phyloP scores from a whole-genome alignment of 2,329 filamentous ascomycete species.

The Cladophialophora exuberans region DNA sequence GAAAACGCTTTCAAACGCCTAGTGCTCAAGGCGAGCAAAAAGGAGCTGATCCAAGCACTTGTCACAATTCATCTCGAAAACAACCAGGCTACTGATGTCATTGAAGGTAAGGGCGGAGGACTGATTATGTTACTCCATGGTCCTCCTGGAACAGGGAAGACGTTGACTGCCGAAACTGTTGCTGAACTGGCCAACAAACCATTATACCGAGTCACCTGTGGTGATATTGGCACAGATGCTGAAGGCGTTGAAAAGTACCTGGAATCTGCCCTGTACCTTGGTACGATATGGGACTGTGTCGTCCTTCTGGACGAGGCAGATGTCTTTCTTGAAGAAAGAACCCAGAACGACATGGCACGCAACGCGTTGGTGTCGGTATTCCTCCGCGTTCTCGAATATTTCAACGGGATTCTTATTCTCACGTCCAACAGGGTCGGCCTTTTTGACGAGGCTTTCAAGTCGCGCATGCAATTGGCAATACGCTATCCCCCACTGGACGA shows the following conservation, averaged over 20 bases:
- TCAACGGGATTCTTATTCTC: slow-evolving; percentile 50
- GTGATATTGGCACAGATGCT: slow-evolving; percentile 44
- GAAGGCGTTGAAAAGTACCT: slow-evolving; percentile 43
- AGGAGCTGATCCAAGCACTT: slow-evolving; percentile 40
- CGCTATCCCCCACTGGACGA: background rate
- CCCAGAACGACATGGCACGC: slow-evolving; percentile 27
- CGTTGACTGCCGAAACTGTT: slow-evolving; percentile 45
- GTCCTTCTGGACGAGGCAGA: slow-evolving; percentile 38
- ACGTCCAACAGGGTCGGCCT: slow-evolving; percentile 68
- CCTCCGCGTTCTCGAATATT: slow-evolving; percentile 42
- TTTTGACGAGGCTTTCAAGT: slow-evolving; percentile 89
- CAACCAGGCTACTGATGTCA: slow-evolving; percentile 39
- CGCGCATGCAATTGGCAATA: slow-evolving; percentile 62
- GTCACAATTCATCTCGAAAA: slow-evolving; percentile 32
- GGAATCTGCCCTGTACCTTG: slow-evolving; percentile 42
- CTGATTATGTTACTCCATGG: slow-evolving; percentile 44
- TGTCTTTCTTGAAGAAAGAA: slow-evolving; percentile 35
- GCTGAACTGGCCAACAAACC: slow-evolving; percentile 45
- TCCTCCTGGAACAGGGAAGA: slow-evolving; percentile 45
- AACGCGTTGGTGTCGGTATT: slow-evolving; percentile 39
- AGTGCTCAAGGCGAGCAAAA: slow-evolving; percentile 29
- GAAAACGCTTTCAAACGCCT: slow-evolving; percentile 3
- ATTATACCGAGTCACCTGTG: slow-evolving; percentile 46
- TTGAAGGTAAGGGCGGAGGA: slow-evolving; percentile 42
- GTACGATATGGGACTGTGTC: slow-evolving; percentile 42